These are phyloP conservation scores for Rhypophila decipiens DNA, from an alignment of 495 filamentous ascomycete species.

Conservation along the genomic window DNA sequence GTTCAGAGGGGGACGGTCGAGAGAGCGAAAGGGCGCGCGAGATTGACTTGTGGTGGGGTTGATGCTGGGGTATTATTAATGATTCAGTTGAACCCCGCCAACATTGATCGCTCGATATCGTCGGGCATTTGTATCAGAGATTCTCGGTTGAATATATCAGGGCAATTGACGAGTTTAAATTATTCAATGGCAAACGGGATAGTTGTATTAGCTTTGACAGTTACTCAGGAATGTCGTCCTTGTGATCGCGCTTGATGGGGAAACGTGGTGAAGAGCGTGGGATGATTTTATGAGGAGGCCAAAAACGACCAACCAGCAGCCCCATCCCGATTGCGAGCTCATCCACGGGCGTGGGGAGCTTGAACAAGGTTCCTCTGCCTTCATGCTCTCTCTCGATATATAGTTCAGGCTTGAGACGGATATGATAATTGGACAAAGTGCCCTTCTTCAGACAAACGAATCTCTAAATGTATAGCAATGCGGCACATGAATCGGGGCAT, in stretches of 20 bases:
- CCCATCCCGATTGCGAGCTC: neutral
- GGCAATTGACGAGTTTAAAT: neutral
- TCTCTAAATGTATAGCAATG: no score
- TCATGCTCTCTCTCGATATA: no score
- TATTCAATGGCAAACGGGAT: neutral
- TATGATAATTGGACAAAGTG: no score
- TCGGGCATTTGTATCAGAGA: neutral
- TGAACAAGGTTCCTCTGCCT: no score
- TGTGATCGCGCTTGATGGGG: neutral
- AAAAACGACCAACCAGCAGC: neutral
- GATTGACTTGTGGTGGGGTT: conserved; percentile 16
- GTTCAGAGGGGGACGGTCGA: neutral
- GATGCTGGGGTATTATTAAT: conserved; percentile 22
- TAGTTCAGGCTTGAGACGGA: no score
- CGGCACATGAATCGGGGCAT: neutral
- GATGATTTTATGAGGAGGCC: neutral
- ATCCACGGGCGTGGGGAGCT: neutral
- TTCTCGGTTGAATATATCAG: neutral
- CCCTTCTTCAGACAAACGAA: no score
- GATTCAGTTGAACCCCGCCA: conserved; percentile 22
- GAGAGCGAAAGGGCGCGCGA: neutral
- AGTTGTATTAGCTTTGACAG: neutral
- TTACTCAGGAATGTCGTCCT: no score
- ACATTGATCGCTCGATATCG: neutral
- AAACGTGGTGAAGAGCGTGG: neutral